A percentile compares a stretch with the other conserved stretches of the same genome.
These are phyloP conservation scores for Colletotrichum liaoningense DNA, from an alignment of 2,329 filamentous ascomycete species.

Conservation along the genomic window DNA sequence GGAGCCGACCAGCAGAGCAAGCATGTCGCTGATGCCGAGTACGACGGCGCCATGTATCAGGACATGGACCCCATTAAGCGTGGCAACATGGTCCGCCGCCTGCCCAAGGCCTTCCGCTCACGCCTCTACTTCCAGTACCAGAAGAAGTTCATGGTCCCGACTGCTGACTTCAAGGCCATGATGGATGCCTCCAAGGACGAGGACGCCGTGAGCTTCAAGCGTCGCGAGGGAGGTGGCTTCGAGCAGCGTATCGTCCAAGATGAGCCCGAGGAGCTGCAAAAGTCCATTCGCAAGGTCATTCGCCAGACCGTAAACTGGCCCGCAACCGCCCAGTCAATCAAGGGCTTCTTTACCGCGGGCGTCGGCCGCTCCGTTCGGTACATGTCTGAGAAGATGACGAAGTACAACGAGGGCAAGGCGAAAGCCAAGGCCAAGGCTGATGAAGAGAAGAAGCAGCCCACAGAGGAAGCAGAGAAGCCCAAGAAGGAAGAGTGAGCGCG, in stretches of 20 bases:
- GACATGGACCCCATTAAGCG: slow-evolving; percentile 93
- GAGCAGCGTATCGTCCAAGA: slow-evolving; percentile 85
- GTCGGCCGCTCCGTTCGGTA: slow-evolving; percentile 78
- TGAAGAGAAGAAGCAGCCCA: slow-evolving; percentile 38
- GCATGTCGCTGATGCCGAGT: slow-evolving; percentile 61
- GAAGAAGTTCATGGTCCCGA: slow-evolving; percentile 87
- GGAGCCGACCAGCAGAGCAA: slow-evolving; percentile 59
- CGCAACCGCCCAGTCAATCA: slow-evolving; percentile 87
- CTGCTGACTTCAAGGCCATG: slow-evolving; percentile 85
- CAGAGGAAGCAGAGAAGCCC: background rate
- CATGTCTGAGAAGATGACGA: slow-evolving; percentile 81
- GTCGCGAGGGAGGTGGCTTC: slow-evolving; percentile 84
- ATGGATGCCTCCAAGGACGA: slow-evolving; percentile 81
- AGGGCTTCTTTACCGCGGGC: slow-evolving; percentile 85
- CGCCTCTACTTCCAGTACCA: slow-evolving; percentile 97
- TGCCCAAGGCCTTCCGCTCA: slow-evolving; percentile 87
- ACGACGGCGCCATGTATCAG: slow-evolving; percentile 79
- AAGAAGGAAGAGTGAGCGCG: slow-evolving; percentile 17
- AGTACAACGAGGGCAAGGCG: slow-evolving; percentile 63
- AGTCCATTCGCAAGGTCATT: slow-evolving; percentile 80
- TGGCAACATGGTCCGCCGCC: slow-evolving; percentile 94
- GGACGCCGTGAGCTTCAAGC: slow-evolving; percentile 73
- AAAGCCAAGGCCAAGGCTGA: slow-evolving; percentile 41
- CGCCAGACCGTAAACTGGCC: slow-evolving; percentile 93
- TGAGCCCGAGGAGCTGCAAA: slow-evolving; percentile 72